Conservation (phyloP, 805 yeast species). For the Cyberlindnera maritima region DNA sequence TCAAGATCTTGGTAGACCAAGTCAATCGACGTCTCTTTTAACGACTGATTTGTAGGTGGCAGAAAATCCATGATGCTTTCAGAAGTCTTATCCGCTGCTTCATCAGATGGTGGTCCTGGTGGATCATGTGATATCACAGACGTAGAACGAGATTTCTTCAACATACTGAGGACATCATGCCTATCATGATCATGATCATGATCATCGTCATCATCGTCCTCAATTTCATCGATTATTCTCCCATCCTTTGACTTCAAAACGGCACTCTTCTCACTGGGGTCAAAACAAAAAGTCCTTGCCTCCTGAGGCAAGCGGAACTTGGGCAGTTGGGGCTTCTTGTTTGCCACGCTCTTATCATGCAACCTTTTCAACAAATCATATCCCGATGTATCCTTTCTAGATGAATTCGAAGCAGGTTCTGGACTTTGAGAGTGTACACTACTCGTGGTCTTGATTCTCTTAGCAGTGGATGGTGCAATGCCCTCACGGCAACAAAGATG, state of each 20-base stretch:
- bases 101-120: neutral
- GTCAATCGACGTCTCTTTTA: neutral
- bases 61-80: neutral
- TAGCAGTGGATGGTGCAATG: slow-evolving; percentile 23
- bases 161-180: slow-evolving; percentile 1
- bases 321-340: neutral
- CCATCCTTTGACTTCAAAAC: too few species aligned
- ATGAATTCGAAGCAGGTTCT: neutral
- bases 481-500: slow-evolving; percentile 50
- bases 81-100: too few species aligned
- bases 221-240: too few species aligned
- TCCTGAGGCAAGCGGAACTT: neutral
- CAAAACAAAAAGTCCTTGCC: too few species aligned
- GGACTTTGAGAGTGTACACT: neutral
- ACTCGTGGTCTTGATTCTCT: neutral
- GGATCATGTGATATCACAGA: too few species aligned
- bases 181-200: neutral
- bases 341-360: slow-evolving; percentile 1
- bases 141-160: neutral
- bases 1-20: slow-evolving; percentile 12
- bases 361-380: slow-evolving; percentile 9
- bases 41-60: neutral
- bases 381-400: neutral
- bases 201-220: too few species aligned
- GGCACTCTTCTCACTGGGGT: too few species aligned